Evolutionary conservation across 208 protist species (phyloP).

Genomic region (Leishmania major): DNA sequence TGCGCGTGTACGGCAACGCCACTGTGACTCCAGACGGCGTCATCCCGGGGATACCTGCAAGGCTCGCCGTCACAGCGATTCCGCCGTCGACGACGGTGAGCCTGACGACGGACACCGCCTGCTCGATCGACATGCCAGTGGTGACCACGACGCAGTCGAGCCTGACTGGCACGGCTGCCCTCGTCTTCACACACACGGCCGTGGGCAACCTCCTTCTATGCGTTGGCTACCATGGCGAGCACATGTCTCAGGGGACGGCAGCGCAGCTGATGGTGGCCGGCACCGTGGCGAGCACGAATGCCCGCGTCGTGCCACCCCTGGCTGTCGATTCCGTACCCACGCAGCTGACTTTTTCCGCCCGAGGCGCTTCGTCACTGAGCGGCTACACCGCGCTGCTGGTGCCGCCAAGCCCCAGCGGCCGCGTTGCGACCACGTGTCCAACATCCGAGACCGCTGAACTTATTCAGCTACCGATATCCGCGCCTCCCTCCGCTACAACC

Average conservation of each 20-base stretch:
- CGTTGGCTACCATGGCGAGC: slow-evolving; percentile 54
- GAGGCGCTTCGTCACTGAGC: slow-evolving; percentile 35
- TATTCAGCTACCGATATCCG: slow-evolving; percentile 23
- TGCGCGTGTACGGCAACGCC: slow-evolving; percentile 55
- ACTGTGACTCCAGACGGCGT: slow-evolving; percentile 41
- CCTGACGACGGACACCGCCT: slow-evolving; percentile 16
- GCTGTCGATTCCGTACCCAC: slow-evolving; percentile 35
- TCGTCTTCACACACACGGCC: slow-evolving; percentile 21
- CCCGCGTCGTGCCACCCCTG: slow-evolving; percentile 29
- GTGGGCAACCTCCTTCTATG: slow-evolving; percentile 42
- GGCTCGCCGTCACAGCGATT: slow-evolving; percentile 33
- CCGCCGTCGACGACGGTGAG: slow-evolving; percentile 39
- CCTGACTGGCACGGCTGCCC: slow-evolving; percentile 30
- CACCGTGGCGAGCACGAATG: slow-evolving; percentile 11
- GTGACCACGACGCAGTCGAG: slow-evolving; percentile 36
- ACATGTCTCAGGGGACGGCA: slow-evolving; percentile 24
- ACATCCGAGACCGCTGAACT: slow-evolving; percentile 5
- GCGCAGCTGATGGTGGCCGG: slow-evolving; percentile 32
- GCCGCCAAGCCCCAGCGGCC: not conserved
- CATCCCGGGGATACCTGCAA: slow-evolving; percentile 29
- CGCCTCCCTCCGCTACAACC: not conserved
- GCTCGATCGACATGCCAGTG: slow-evolving; percentile 24
- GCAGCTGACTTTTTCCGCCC: slow-evolving; percentile 48
- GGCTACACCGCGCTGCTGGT: slow-evolving; percentile 30
- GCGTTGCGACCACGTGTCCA: slow-evolving; percentile 5